A percentile compares a stretch with the other conserved stretches of the same genome.
phyloP scores from a whole-genome alignment of 2,329 filamentous ascomycete species.

The Hypoxylon sp. region DNA sequence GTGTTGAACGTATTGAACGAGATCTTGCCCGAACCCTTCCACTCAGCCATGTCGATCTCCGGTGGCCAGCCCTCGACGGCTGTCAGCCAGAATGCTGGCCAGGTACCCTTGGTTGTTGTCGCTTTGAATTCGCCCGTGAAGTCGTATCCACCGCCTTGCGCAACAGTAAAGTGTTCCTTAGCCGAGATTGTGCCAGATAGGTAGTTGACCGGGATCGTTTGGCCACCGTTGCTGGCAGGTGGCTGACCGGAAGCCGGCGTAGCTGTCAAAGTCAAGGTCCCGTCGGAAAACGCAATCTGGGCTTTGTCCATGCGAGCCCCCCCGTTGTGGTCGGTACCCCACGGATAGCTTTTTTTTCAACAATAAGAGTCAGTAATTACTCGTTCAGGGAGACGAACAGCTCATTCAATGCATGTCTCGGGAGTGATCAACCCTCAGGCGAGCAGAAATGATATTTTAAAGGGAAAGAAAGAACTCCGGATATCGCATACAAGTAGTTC shows the following conservation, averaged over 20 bases:
- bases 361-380: too few relatives aligned
- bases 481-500: too few relatives aligned
- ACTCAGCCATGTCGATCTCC: conserved; percentile 68
- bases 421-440: too few relatives aligned
- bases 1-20: conserved; percentile 61
- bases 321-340: conserved; percentile 67
- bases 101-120: conserved; percentile 55
- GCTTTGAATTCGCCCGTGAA: conserved; percentile 53
- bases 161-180: conserved; percentile 52
- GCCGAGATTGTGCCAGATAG: conserved; percentile 57
- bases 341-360: conserved; percentile 67
- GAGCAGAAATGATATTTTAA: too few relatives aligned
- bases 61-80: conserved; percentile 64
- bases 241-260: conserved; percentile 53
- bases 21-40: conserved; percentile 66
- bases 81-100: conserved; percentile 68
- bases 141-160: conserved; percentile 51
- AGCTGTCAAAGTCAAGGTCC: conserved; percentile 58
- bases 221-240: conserved; percentile 49
- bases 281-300: conserved; percentile 53
- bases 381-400: too few relatives aligned
- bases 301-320: conserved; percentile 61
- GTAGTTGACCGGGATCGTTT: conserved; percentile 59
- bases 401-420: too few relatives aligned
- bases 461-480: too few relatives aligned